Conservation (phyloP, 306 rosid species). For the Vigna nakashimae region DNA sequence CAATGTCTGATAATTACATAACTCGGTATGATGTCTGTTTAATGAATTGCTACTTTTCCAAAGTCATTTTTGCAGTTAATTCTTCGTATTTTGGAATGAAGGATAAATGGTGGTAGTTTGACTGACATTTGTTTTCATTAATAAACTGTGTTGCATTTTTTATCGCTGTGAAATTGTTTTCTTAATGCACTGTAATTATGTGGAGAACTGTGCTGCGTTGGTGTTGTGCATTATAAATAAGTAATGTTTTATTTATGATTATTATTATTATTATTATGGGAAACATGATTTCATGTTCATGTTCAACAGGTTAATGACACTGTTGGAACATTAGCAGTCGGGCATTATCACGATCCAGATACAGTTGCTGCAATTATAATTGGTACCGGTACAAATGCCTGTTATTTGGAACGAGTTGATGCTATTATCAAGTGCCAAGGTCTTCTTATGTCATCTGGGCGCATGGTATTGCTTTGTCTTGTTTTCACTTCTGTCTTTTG, state of each 20-base stretch:
- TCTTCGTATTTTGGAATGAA: background rate
- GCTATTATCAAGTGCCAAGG: slow-evolving; percentile 92
- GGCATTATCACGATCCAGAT: slow-evolving; percentile 84
- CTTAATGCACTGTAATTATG: background rate
- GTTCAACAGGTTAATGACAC: slow-evolving; percentile 83
- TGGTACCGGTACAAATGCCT: slow-evolving; percentile 97
- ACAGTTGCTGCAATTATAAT: slow-evolving; percentile 91
- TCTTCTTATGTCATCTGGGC: slow-evolving; percentile 74
- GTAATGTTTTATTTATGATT: slow-evolving; percentile 26
- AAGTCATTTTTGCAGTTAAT: background rate
- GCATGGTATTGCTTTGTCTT: slow-evolving; percentile 64
- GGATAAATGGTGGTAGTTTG: background rate
- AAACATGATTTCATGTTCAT: slow-evolving; percentile 23
- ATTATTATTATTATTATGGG: background rate
- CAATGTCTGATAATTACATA: slow-evolving; percentile 2
- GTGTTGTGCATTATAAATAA: slow-evolving; percentile 10
- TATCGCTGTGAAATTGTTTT: background rate
- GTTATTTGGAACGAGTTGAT: slow-evolving; percentile 87
- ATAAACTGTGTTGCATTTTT: background rate
- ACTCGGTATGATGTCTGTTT: background rate
- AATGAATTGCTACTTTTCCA: background rate
- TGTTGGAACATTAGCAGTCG: slow-evolving; percentile 91
- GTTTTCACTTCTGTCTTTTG: background rate
- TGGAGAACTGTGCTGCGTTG: background rate
- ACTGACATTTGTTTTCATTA: background rate